phyloP scores from a whole-genome alignment of 106 monocot species.

The Apostasia ramifera region DNA sequence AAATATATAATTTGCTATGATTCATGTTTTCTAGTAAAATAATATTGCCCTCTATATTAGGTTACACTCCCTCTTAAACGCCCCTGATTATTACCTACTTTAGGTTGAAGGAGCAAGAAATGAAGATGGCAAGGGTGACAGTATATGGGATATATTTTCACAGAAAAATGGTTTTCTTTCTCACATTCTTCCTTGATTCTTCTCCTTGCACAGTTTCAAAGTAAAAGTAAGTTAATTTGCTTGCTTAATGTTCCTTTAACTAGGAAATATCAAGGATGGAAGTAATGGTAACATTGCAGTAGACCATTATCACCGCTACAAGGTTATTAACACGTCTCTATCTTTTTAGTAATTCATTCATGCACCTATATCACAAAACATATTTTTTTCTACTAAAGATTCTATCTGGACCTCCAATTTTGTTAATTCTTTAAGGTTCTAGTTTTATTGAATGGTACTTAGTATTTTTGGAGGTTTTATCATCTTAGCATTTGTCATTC shows the following conservation, averaged over 20 bases:
- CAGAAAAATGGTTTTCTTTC: conserved; percentile 43
- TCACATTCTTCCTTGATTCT: conserved; percentile 2
- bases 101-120: conserved; percentile 92
- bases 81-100: neutral
- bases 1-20: no score
- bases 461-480: no score
- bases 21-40: no score
- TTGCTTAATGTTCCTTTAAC: conserved; percentile 7
- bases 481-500: no score
- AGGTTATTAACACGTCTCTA: conserved; percentile 31
- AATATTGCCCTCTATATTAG: no score
- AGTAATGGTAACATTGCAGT: conserved; percentile 72
- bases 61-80: no score
- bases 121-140: conserved; percentile 69
- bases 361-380: neutral
- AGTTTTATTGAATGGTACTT: no score
- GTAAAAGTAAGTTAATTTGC: neutral
- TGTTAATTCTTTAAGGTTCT: no score
- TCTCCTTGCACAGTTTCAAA: neutral
- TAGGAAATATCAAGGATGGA: conserved; percentile 70
- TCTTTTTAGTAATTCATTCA: neutral
- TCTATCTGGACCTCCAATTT: no score
- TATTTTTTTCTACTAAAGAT: no score
- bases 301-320: conserved; percentile 92
- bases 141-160: conserved; percentile 85